Conservation (phyloP, 1,284 basidiomycete genomes). For the Tilletia setariae region DNA sequence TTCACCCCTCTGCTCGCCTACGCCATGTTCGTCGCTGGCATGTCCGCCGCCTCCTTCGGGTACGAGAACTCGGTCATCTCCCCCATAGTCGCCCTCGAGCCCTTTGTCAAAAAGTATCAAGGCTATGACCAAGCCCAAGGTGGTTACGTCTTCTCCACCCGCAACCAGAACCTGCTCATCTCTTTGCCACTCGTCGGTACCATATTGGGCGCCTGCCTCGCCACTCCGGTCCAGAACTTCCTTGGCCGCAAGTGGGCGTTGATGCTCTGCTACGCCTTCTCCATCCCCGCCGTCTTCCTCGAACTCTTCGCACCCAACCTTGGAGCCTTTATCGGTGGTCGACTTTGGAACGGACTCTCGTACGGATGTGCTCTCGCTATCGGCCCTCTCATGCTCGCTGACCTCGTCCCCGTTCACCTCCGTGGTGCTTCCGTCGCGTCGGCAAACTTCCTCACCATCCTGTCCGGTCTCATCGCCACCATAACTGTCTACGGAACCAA, state of each 20-base stretch:
- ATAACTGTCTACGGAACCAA: conserved; percentile 32
- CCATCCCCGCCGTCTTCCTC: conserved; percentile 37
- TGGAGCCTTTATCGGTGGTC: conserved; percentile 37
- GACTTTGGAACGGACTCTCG: conserved; percentile 37
- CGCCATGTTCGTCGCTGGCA: conserved; percentile 1
- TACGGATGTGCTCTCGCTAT: conserved; percentile 40
- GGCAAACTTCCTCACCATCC: conserved; percentile 40
- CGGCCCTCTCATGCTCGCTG: conserved; percentile 38
- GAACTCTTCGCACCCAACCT: conserved; percentile 43
- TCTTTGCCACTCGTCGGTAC: conserved; percentile 39
- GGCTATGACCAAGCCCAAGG: conserved; percentile 20
- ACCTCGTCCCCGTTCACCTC: conserved; percentile 37
- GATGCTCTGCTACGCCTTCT: conserved; percentile 35
- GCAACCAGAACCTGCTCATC: conserved; percentile 40
- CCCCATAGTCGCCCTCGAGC: conserved; percentile 37
- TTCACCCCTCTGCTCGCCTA: conserved; percentile 12
- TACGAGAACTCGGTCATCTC: conserved; percentile 42
- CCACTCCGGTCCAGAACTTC: conserved; percentile 29
- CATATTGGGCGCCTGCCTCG: conserved; percentile 35
- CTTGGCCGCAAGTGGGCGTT: conserved; percentile 41
- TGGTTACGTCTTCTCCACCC: conserved; percentile 32
- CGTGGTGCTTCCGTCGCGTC: conserved; percentile 36
- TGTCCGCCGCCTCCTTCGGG: conserved; percentile 35
- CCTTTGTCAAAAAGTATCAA: conserved; percentile 37
- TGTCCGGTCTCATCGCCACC: conserved; percentile 34